Evolutionary conservation across 2,329 filamentous ascomycete species (phyloP).

Genomic region (Hortaea werneckii): DNA sequence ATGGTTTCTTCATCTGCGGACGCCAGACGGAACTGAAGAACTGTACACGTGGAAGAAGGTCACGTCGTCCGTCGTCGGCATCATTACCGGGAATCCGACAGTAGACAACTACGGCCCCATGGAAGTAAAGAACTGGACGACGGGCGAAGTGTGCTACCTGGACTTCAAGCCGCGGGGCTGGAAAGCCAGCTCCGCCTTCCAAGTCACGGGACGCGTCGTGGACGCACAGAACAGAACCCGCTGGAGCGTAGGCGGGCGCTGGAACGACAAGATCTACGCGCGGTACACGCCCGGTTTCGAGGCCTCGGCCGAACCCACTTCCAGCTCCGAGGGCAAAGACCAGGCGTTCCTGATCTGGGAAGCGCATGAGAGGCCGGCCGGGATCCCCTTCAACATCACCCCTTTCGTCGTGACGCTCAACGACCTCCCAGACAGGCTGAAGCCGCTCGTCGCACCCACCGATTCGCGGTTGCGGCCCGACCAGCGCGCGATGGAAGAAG

Average conservation of each 20-base stretch:
- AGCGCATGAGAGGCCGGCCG: slow-evolving; percentile 66
- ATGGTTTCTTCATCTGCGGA: slow-evolving; percentile 85
- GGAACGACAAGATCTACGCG: slow-evolving; percentile 96
- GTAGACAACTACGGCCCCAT: slow-evolving; percentile 98
- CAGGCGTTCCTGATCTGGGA: slow-evolving; percentile 91
- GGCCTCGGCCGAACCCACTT: slow-evolving; percentile 49
- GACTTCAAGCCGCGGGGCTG: slow-evolving; percentile 95
- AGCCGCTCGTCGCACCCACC: slow-evolving; percentile 71
- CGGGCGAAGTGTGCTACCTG: slow-evolving; percentile 76
- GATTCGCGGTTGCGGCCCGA: slow-evolving; percentile 89
- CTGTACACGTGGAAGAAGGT: slow-evolving; percentile 99
- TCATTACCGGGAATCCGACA: slow-evolving; percentile 90
- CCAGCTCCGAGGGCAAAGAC: slow-evolving; percentile 34
- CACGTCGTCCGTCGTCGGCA: slow-evolving; percentile 92
- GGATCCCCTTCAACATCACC: slow-evolving; percentile 93
- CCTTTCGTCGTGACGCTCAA: slow-evolving; percentile 94
- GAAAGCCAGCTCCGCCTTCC: slow-evolving; percentile 87
- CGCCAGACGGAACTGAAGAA: slow-evolving; percentile 55
- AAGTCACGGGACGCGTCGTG: slow-evolving; percentile 76
- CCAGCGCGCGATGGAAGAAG: slow-evolving; percentile 96
- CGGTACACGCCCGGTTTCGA: slow-evolving; percentile 87
- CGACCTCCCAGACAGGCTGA: slow-evolving; percentile 74
- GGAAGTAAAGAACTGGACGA: slow-evolving; percentile 96
- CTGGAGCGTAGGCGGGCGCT: slow-evolving; percentile 84
- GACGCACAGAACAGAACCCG: slow-evolving; percentile 69